Evolutionary conservation across 164 flowering plant genomes (phyloP).

Genomic region (grape (Vitis vinifera)): DNA sequence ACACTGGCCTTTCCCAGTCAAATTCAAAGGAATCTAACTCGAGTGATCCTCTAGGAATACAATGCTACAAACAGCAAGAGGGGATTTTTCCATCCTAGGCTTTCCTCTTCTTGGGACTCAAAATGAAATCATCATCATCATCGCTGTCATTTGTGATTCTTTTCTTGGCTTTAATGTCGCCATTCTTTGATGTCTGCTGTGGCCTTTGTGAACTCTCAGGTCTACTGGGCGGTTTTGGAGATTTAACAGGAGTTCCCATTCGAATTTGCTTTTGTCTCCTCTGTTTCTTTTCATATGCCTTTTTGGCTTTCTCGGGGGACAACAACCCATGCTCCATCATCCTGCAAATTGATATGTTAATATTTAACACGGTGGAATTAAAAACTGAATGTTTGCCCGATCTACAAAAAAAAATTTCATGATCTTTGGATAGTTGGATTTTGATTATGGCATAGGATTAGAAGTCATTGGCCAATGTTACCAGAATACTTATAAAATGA

Average conservation of each 20-base stretch:
- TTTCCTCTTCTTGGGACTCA: conserved; percentile 66
- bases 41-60: conserved; percentile 6
- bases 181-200: conserved; percentile 52
- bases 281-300: conserved; percentile 81
- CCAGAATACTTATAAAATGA: no score
- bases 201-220: conserved; percentile 67
- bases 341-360: conserved; percentile 44
- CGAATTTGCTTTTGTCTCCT: conserved; percentile 74
- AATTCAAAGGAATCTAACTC: conserved; percentile 7
- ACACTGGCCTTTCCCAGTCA: not conserved
- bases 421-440: no score
- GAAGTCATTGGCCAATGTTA: no score
- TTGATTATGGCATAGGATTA: no score
- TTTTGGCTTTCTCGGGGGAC: conserved; percentile 81
- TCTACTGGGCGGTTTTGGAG: conserved; percentile 44
- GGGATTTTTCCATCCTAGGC: conserved; percentile 27
- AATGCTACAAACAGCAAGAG: conserved; percentile 1
- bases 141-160: conserved; percentile 44
- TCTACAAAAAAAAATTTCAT: no score
- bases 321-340: conserved; percentile 98
- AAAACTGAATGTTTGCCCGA: no score
- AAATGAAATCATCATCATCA: conserved; percentile 67
- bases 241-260: conserved; percentile 75
- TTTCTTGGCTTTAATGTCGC: conserved; percentile 65
- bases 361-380: no score